Evolutionary conservation across 176 grass and related monocot genomes (phyloP), one percentile per base, ranked within the genome.

Genomic region (Rhynchospora breviuscula): DNA sequence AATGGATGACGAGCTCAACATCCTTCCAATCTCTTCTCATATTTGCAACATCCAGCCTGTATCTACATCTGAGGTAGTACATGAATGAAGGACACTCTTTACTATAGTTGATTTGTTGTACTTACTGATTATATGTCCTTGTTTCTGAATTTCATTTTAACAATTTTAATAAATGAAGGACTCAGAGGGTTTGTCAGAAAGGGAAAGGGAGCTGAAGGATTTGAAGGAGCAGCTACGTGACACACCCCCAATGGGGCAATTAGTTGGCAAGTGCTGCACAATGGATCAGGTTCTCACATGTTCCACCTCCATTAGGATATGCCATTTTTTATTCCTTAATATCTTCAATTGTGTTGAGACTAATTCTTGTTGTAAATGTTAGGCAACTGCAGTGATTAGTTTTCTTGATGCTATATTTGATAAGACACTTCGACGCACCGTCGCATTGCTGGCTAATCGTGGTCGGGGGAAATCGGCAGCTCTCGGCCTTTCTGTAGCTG

Each of bases 1-100:
- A 76, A 98, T 98, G 96, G 96, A 98, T 72, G 96, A 98, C 10
- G 96, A 98, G 82, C 91, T 98, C 67, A 98, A 98, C 77, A 91
- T 95, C 72, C 87, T 98, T 80, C 96, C 96, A 6, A 93, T 98
- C 85, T 95, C 96, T 17, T 93, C 96, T 79, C 96, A 95, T 80
- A 91, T 87, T 64, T 82, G 88, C 67, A 84, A 81, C 49, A 72
- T 90, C 51, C 19, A 90, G 56, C 59, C 88, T 73, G 85, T 85
- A 71, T 75, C 75, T 67, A 19, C 63, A 63, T 67, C 80, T n/a
- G 80, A 82, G 80, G 80, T 82, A 68, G 67, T 54, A 26, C 12
- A 82, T 52, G 29, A 81, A 63, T 63, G 22, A 45, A 81, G 19
- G 60, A 25, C 19, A 63, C 46, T 35, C 21, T 81, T 8, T 31